Base-by-base conservation (phyloP, 805 yeast species). In the Yamadazyma endophytica region DNA sequence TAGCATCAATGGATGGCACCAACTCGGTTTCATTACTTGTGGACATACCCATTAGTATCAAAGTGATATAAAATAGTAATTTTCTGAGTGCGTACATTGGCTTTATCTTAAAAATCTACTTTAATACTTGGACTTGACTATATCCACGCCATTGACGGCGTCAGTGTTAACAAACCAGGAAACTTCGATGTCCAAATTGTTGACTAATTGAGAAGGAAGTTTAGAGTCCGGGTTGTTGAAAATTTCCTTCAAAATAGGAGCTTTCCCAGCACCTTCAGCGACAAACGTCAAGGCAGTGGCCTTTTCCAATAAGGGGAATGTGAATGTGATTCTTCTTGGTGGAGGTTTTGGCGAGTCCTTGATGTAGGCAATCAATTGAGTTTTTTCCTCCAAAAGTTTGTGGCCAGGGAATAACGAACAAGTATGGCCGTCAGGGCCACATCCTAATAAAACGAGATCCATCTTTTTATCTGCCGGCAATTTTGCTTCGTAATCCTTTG, bases 341-440 rank as follows among this genome's bases (percentile, higher is more conserved):
- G 97, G 97, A 19, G 95, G 95, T 60, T 89, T 89, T 56, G 96
- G 96, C 8, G 95, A 83, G 54, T 88, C 90, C 30, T 70, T 68
- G 40, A 89, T 75, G 48, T 75, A 60, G 7, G 89, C 76, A 35
- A 88, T 79, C 24, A 58, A 56, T 38, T 67, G 61, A 7, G 53
- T 29, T 17, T 61, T 54, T 51, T 82, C 90, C 21, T 70, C 42
- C 35, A 88, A 66, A 47, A 86, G 68, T 38, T 56, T 47, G 55
- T 87, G 96, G 22, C 82, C 88, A 9, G 96, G 96, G 74, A 88
- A 88, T 41, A 88, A 66, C 1, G 96, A 88, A 62, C 95, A 85
- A 4, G 96, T 88, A 57, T 88, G 97, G 22, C 96, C 97, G 50
- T 88, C 97, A 21, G 96, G 96, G 6, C 97, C 97, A 55, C 92